Conservation (phyloP, 108 stramenopile genomes). For the Cyclotella choctawhatcheeana region DNA sequence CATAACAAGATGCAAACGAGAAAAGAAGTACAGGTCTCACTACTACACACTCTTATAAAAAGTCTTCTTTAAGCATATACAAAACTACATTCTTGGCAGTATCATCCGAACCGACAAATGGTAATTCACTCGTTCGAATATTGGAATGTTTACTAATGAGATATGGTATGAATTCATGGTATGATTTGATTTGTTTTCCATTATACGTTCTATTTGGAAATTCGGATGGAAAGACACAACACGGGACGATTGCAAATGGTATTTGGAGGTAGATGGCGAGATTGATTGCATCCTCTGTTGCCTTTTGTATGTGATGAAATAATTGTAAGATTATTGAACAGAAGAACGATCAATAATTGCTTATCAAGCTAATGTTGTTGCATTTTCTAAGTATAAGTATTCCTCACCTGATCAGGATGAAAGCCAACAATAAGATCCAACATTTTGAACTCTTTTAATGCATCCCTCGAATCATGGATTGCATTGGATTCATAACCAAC, state of each 20-base stretch:
- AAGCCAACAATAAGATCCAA: slow-evolving; percentile 77
- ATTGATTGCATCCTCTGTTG: slow-evolving; percentile 81
- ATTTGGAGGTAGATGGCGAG: slow-evolving; percentile 59
- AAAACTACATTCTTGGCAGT: slow-evolving; percentile 71
- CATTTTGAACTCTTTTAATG: slow-evolving; percentile 25
- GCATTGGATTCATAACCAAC: slow-evolving; percentile 16
- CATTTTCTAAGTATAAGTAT: no score
- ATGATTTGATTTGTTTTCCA: slow-evolving; percentile 54
- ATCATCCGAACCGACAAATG: slow-evolving; percentile 63
- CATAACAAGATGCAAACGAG: background rate
- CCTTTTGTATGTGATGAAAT: slow-evolving; percentile 57
- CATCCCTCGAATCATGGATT: slow-evolving; percentile 39
- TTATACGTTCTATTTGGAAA: slow-evolving; percentile 62
- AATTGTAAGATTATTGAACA: background rate
- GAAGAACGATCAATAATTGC: background rate
- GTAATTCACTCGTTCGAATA: slow-evolving; percentile 38
- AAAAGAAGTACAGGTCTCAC: background rate
- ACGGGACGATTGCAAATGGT: slow-evolving; percentile 72
- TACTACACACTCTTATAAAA: background rate
- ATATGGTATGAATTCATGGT: slow-evolving; percentile 63
- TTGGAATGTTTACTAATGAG: slow-evolving; percentile 39
- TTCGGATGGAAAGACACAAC: slow-evolving; percentile 78
- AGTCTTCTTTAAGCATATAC: slow-evolving; percentile 55
- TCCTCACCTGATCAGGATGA: slow-evolving; percentile 78
- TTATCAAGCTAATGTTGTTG: background rate